Percentiles rank a stretch among this genome's conserved stretches.
phyloP scores from a whole-genome alignment of 1,284 basidiomycete species.

The Trichosporon sp. region DNA sequence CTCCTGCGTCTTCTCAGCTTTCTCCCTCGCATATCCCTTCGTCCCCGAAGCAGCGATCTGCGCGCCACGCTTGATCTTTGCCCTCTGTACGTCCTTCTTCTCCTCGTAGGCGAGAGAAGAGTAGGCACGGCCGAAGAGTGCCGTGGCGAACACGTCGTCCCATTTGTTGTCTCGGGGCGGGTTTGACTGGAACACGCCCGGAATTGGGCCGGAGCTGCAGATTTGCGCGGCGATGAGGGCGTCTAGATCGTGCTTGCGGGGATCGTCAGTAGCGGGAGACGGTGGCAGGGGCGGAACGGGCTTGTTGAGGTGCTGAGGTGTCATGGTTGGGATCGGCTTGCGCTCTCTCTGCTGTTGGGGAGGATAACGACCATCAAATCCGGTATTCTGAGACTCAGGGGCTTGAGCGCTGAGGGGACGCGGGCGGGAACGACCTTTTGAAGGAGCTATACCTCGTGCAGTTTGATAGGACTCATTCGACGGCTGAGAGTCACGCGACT shows the following conservation, averaged over 20 bases:
- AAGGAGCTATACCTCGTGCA: not conserved
- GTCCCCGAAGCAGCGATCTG: not conserved
- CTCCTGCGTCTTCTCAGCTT: not conserved
- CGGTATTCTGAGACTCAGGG: not conserved
- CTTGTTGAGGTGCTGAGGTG: not conserved
- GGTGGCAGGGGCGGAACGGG: too few species aligned
- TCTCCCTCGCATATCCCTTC: not conserved
- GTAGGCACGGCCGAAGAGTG: not conserved
- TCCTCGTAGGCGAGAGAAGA: not conserved
- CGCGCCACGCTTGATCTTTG: not conserved
- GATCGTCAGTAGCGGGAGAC: not conserved
- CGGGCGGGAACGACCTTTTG: not conserved
- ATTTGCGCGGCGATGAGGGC: not conserved
- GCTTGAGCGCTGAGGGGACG: too few species aligned
- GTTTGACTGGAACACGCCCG: not conserved
- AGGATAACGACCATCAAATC: not conserved
- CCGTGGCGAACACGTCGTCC: not conserved
- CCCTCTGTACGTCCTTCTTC: not conserved
- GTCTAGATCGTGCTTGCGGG: not conserved
- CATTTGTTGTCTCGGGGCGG: not conserved
- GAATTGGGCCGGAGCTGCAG: not conserved
- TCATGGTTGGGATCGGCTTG: too few species aligned
- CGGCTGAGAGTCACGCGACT: not conserved
- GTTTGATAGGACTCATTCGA: not conserved
- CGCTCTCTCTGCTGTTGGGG: too few species aligned